These are phyloP conservation scores for Thymus quinquecostatus DNA, from an alignment of 257 asterid species.

Conservation along the genomic window DNA sequence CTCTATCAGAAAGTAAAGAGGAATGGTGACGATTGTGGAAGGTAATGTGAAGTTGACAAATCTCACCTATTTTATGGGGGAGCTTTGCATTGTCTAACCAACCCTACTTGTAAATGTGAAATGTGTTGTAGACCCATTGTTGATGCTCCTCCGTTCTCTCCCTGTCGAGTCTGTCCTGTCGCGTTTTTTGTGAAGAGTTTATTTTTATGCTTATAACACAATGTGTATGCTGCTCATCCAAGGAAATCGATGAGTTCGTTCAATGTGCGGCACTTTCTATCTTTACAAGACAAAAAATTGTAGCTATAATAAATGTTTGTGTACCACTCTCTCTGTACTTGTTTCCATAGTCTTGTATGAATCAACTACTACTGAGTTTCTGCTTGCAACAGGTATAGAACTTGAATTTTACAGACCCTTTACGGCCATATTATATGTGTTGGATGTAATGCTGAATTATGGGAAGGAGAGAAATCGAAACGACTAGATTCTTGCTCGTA, in stretches of 20 bases:
- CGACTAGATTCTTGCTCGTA: too few species aligned
- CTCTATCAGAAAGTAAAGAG: conserved; percentile 43
- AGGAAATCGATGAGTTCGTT: conserved; percentile 40
- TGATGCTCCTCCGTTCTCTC: conserved; percentile 24
- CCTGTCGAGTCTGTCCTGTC: conserved; percentile 8
- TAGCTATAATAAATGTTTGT: conserved; percentile 25
- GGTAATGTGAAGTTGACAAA: conserved; percentile 32
- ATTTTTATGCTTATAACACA: conserved; percentile 34
- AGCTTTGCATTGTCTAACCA: conserved; percentile 19
- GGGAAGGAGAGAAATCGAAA: too few species aligned
- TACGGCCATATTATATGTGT: too few species aligned
- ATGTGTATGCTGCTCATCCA: conserved; percentile 45
- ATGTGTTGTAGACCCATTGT: conserved; percentile 34
- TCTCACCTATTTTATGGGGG: conserved; percentile 35
- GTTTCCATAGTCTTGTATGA: background rate
- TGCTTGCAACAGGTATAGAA: background rate
- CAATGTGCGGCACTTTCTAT: conserved; percentile 34
- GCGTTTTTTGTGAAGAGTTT: conserved; percentile 38
- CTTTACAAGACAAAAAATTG: conserved; percentile 23
- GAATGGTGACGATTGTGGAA: conserved; percentile 26
- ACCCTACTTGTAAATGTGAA: conserved; percentile 46
- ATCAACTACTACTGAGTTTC: background rate
- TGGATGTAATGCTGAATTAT: too few species aligned
- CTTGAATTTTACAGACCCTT: too few species aligned
- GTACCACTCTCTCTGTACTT: background rate